These are phyloP conservation scores for Ananas comosus DNA, from an alignment of 176 grass and related monocot species.

Conservation along the genomic window DNA sequence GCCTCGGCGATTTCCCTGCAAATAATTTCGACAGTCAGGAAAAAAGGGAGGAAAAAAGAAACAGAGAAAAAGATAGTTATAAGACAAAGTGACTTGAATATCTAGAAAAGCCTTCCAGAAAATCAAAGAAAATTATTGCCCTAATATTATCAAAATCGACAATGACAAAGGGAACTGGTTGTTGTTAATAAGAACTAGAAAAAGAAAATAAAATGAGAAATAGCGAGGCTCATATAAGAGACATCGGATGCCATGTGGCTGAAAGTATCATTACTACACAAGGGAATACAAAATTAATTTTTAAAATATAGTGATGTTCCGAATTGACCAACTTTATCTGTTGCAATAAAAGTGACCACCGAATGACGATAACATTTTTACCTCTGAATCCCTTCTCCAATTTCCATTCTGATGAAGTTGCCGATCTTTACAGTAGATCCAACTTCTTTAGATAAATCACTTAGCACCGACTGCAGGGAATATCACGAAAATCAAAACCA, in stretches of 20 bases:
- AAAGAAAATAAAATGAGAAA: too few species aligned
- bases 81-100: too few species aligned
- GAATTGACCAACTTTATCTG: background rate
- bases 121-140: too few species aligned
- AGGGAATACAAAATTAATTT: background rate
- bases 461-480: slow-evolving; percentile 52
- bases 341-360: background rate
- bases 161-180: too few species aligned
- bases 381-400: slow-evolving; percentile 85
- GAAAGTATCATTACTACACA: too few species aligned
- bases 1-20: background rate
- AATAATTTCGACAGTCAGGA: background rate
- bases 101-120: too few species aligned
- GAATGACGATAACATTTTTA: slow-evolving; percentile 12
- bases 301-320: background rate
- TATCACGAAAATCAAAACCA: slow-evolving; percentile 12
- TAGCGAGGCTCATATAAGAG: too few species aligned
- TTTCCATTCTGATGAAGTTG: slow-evolving; percentile 79
- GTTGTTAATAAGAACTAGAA: too few species aligned
- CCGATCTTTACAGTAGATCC: slow-evolving; percentile 68
- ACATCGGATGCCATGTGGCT: too few species aligned
- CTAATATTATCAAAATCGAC: too few species aligned
- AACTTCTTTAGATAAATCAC: slow-evolving; percentile 82
- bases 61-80: too few species aligned
- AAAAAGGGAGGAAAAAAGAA: too few species aligned